Evolutionary conservation across 176 grass and related monocot species (phyloP), one percentile per base, ranked within the genome.

Genomic region (Musa acuminata): DNA sequence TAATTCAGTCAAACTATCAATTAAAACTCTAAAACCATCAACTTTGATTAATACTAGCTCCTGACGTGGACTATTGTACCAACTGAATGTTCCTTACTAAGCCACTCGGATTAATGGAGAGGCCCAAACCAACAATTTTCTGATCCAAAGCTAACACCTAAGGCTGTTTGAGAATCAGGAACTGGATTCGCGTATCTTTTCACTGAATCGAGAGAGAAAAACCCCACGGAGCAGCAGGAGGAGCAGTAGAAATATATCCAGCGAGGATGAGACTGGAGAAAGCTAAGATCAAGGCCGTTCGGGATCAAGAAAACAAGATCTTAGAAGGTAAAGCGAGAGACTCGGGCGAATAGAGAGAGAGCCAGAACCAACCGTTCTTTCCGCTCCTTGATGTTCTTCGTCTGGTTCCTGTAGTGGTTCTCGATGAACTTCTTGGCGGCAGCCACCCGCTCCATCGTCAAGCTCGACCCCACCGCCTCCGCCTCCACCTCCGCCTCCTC

Each of bases 341-440:
- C 43, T 50, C 9, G 6, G 22, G 43, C 74, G 35, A 49, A 65
- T 51, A 13, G 49, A 52, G 16, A 21, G 20, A 8, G 8, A 62
- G 57, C 8, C 17, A 20, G 3, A 19, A 55, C 69, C 51, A 62
- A 99, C 96, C 96, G 93, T 81, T 99, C 86, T 78, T 88, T 99
- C 53, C 96, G 86, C 48, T 99, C 96, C 80, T 91, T 80, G 75
- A 99, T 83, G 79, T 84, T 99, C 91, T 92, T 99, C 86, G 29
- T 89, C 84, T 99, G 96, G 53, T 91, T 81, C 83, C 87, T 89
- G 86, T 99, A 99, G 91, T 99, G 96, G 75, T 86, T 95, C 96
- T 99, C 96, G 81, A 99, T 99, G 60, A 95, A 99, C 83, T 99
- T 87, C 91, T 99, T 99, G 59, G 96, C 96, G 19, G 90, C 96